Percentiles rank a stretch among this genome's conserved stretches.
Conservation (phyloP, 140 eudicot species). For the Eryngium alpinum region DNA sequence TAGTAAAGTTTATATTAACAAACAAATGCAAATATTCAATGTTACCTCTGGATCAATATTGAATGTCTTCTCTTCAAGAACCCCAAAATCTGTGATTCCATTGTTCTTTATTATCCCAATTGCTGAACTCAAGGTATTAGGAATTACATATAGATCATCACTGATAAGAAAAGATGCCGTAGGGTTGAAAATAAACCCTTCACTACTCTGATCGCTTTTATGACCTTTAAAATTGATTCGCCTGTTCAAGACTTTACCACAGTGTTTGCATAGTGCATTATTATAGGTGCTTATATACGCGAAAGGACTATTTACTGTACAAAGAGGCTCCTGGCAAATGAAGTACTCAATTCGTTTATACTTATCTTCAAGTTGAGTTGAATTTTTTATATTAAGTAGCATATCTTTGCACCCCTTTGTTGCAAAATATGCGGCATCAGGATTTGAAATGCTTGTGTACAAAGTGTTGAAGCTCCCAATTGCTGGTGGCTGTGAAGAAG, state of each 20-base stretch:
- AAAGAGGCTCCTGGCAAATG: not conserved
- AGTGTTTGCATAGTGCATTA: constrained; percentile 12
- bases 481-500: not conserved
- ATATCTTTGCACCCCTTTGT: constrained; percentile 10
- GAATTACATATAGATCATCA: constrained; percentile 9
- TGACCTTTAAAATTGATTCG: too few species aligned
- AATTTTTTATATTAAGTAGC: constrained; percentile 21
- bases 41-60: too few species aligned
- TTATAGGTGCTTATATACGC: constrained; percentile 14
- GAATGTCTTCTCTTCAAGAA: not conserved
- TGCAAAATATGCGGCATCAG: not conserved
- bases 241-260: not conserved
- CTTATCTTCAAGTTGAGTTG: constrained; percentile 18
- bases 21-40: too few species aligned
- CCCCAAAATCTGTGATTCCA: constrained; percentile 14
- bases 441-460: constrained; percentile 14
- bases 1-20: too few species aligned
- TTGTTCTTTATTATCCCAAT: constrained; percentile 1
- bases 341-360: constrained; percentile 2
- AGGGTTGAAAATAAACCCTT: too few species aligned
- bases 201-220: too few species aligned
- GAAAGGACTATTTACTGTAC: not conserved
- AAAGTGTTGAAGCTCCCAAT: constrained; percentile 19
- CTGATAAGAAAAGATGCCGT: not conserved
- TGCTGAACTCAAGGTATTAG: constrained; percentile 4